phyloP scores from a whole-genome alignment of 2,329 filamentous ascomycete genomes.

The Trichoderma sp. region DNA sequence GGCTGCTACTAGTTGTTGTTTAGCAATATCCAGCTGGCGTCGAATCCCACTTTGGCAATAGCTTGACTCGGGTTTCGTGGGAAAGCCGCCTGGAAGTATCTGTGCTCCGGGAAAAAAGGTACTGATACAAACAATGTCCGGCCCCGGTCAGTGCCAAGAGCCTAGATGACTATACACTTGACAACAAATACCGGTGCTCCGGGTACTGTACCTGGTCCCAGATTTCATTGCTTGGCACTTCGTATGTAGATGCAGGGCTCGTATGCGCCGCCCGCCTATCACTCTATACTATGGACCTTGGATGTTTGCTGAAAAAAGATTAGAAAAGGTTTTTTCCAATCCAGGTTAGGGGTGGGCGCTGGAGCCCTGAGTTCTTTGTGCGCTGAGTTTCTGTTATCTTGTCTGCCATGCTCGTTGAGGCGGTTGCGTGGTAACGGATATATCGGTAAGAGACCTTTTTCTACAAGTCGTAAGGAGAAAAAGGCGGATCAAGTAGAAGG shows the following conservation, averaged over 20 bases:
- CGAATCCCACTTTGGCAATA: background rate
- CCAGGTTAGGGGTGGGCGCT: background rate
- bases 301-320: background rate
- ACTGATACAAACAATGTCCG: background rate
- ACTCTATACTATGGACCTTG: conserved; percentile 17
- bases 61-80: background rate
- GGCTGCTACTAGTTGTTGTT: background rate
- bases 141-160: background rate
- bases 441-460: background rate
- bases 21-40: conserved; percentile 1
- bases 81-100: background rate
- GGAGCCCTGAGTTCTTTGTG: background rate
- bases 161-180: background rate
- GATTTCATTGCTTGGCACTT: background rate
- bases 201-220: background rate
- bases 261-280: background rate
- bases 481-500: background rate
- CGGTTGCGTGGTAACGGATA: conserved; percentile 1
- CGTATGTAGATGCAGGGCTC: background rate
- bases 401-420: background rate
- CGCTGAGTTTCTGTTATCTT: background rate
- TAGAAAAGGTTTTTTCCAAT: conserved; percentile 1
- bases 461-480: background rate
- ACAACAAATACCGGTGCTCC: background rate
- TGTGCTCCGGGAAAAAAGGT: background rate